Percentiles rank a stretch among this genome's conserved stretches.
Evolutionary conservation across 2,329 filamentous ascomycete genomes (phyloP).

Genomic region (Trichoderma citrinoviride): DNA sequence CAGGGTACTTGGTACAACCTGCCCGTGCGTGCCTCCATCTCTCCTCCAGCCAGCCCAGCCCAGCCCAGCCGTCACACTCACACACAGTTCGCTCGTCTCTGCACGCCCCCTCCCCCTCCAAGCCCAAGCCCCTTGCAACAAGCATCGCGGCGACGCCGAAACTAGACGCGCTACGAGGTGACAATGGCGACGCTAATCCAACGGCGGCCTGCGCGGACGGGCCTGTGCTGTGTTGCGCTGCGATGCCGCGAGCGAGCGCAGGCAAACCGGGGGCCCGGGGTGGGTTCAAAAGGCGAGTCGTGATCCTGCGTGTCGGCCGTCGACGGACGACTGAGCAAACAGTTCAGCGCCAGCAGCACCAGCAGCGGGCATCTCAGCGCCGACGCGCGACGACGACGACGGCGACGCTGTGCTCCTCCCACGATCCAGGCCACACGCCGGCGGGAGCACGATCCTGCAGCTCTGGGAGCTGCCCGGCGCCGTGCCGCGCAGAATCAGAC

Average conservation of each 20-base stretch:
- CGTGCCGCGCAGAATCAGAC: conserved; percentile 9
- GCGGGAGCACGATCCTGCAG: neutral
- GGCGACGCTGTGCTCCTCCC: neutral
- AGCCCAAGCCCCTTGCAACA: conserved; percentile 17
- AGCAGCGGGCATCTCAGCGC: neutral
- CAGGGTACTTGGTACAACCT: too few relatives aligned
- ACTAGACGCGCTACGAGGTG: conserved; percentile 17
- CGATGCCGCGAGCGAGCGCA: neutral
- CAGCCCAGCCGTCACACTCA: neutral
- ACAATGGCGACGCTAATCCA: conserved; percentile 20
- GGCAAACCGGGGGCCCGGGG: neutral
- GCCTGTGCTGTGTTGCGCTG: conserved; percentile 12
- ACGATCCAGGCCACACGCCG: neutral
- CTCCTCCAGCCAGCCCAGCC: too few relatives aligned
- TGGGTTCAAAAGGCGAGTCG: conserved; percentile 19
- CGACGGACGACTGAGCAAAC: neutral
- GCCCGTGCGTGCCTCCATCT: too few relatives aligned
- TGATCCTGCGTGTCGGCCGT: neutral
- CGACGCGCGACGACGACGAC: neutral
- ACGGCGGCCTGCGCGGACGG: conserved; percentile 12
- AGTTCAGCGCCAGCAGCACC: neutral
- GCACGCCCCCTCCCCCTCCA: conserved; percentile 4
- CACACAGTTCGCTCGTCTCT: neutral
- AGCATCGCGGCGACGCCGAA: conserved; percentile 19
- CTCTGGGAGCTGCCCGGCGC: neutral